phyloP scores from a whole-genome alignment of 371 early-diverging fungal species.

The Entomophthora muscae region DNA sequence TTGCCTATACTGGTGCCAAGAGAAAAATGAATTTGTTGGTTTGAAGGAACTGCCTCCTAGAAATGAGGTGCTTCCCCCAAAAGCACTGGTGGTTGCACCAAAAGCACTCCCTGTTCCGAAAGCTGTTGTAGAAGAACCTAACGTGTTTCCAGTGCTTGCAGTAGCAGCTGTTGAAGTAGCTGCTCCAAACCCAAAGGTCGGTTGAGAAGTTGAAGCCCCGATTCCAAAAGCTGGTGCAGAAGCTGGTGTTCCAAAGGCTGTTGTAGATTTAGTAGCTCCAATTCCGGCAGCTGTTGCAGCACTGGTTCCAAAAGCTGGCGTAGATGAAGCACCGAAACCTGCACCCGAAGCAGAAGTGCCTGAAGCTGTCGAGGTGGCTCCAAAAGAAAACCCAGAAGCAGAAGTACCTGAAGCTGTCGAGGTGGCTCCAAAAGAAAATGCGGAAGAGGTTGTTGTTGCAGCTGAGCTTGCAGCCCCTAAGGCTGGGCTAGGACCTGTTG shows the following conservation, averaged over 20 bases:
- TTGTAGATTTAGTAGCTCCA: too few relatives aligned
- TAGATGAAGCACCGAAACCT: too few relatives aligned
- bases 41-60: not conserved
- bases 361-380: not conserved
- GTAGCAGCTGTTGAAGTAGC: not conserved
- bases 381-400: not conserved
- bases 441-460: not conserved
- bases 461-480: not conserved
- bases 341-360: too few relatives aligned
- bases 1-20: not conserved
- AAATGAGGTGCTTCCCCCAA: not conserved
- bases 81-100: not conserved
- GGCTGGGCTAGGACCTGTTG: not conserved
- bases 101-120: not conserved
- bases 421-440: not conserved
- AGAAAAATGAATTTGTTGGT: not conserved
- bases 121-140: not conserved
- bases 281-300: too few relatives aligned
- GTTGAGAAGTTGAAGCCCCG: not conserved
- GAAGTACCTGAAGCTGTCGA: not conserved
- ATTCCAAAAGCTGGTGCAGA: not conserved
- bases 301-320: too few relatives aligned
- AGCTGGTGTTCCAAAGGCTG: not conserved
- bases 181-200: not conserved
- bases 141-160: not conserved